phyloP scores from a whole-genome alignment of 495 filamentous ascomycete genomes.

The Daldinia loculata region DNA sequence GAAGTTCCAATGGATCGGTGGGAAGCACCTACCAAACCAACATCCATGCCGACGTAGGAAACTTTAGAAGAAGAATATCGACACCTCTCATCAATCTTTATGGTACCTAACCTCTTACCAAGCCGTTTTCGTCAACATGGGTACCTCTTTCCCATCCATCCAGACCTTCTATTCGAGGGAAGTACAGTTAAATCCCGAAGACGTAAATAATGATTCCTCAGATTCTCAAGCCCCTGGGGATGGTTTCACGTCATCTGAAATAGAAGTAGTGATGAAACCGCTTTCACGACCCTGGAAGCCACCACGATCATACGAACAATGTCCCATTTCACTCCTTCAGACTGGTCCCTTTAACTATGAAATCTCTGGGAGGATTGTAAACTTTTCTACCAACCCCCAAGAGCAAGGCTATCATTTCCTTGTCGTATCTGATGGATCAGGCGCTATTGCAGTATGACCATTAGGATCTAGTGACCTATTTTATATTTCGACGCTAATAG shows the following conservation, averaged over 20 bases:
- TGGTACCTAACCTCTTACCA: background rate
- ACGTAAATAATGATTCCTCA: background rate
- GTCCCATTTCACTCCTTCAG: conserved; percentile 59
- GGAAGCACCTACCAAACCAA: background rate
- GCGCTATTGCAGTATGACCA: conserved; percentile 59
- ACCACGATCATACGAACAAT: conserved; percentile 59
- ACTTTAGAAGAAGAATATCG: background rate
- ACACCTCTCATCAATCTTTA: no score
- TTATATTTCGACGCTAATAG: background rate
- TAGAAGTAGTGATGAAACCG: conserved; percentile 52
- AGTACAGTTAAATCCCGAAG: conserved; percentile 25
- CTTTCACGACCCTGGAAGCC: conserved; percentile 62
- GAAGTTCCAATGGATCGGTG: background rate
- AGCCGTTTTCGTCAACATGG: conserved; percentile 44
- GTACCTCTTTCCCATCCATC: conserved; percentile 54
- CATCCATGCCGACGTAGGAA: background rate
- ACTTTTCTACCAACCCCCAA: conserved; percentile 52
- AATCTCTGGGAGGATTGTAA: conserved; percentile 68
- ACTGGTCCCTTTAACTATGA: conserved; percentile 61
- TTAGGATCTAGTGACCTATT: background rate
- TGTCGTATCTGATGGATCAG: conserved; percentile 66
- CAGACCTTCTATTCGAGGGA: conserved; percentile 63
- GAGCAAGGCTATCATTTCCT: conserved; percentile 61
- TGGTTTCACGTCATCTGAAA: conserved; percentile 61
- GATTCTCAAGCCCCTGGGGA: conserved; percentile 44